Percentiles rank a stretch among this genome's conserved stretches.
Evolutionary conservation across 2,329 filamentous ascomycete genomes (phyloP).

Genomic region (Davidsoniella australis): DNA sequence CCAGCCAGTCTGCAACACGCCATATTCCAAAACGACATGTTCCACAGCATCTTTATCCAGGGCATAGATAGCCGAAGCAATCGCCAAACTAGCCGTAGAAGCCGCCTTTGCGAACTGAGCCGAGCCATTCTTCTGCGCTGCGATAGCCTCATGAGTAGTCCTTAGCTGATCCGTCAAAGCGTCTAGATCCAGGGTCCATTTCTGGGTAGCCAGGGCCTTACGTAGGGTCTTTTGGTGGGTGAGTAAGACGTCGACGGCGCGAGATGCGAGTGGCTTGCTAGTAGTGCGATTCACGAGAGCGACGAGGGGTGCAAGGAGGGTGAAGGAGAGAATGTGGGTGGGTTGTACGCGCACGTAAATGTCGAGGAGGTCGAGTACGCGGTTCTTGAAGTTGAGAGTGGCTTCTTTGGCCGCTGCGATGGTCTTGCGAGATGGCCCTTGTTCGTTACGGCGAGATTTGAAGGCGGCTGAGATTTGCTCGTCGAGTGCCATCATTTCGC

Average conservation of each 20-base stretch:
- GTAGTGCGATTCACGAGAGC: conserved; percentile 58
- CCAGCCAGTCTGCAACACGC: conserved; percentile 39
- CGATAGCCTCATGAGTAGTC: conserved; percentile 51
- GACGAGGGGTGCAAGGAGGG: conserved; percentile 60
- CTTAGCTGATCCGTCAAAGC: conserved; percentile 28
- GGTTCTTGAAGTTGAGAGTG: conserved; percentile 87
- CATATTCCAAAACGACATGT: conserved; percentile 46
- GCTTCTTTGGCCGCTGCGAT: conserved; percentile 76
- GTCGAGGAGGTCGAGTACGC: conserved; percentile 72
- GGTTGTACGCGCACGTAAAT: conserved; percentile 72
- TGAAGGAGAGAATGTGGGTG: conserved; percentile 46
- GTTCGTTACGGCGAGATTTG: conserved; percentile 50
- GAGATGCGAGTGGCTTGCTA: conserved; percentile 57
- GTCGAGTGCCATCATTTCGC: conserved; percentile 85
- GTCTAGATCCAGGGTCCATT: conserved; percentile 20
- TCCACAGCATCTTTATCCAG: conserved; percentile 34
- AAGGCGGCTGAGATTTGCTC: conserved; percentile 72
- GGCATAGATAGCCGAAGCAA: conserved; percentile 44
- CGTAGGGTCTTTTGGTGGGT: conserved; percentile 51
- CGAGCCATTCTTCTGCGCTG: conserved; percentile 40
- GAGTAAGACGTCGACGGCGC: conserved; percentile 54
- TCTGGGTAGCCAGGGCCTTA: conserved; percentile 30
- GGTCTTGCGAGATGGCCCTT: conserved; percentile 58
- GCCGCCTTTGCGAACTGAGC: conserved; percentile 59
- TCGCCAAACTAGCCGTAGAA: conserved; percentile 52